Base-by-base conservation (phyloP, 768 basidiomycete species). In the Podaxis mareebaensis region DNA sequence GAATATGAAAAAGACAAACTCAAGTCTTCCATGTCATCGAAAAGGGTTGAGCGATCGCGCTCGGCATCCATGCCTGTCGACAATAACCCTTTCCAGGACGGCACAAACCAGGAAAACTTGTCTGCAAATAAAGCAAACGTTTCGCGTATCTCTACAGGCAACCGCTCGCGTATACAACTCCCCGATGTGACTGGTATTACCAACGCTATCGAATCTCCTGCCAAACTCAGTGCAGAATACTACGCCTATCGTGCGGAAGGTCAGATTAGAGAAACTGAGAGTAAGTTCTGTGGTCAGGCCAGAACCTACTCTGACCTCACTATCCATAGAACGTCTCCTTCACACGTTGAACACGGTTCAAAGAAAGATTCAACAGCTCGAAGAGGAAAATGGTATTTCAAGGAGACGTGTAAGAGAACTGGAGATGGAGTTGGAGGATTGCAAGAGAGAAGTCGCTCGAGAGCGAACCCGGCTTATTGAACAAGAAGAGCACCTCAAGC, bases 121-220 rank as follows among this genome's bases (percentile, higher is more conserved):
- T 73, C 72, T 46, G 67, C 66, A 39, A 69, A 68, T 28, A 17
- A 26, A 12, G 24, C 53, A 3, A 54, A 46, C 30, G 13, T 49
- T 46, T 10, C 49, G 54, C 46, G 64, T 44, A 57, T 53, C 46
- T 40, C 63, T 53, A 51, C 64, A 22, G n/a, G 28, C 33, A 55
- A 69, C 68, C 65, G 60, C 66, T 75, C 71, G 55, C 80, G 79
- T 38, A 71, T 92, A 20, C 83, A 88, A 55, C 76, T 93, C 2
- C 93, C 92, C 0, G 93, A 95, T 68, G 86, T 95, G 3, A 95
- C 93, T 7, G 93, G 93, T 0, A 73, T 95, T 10, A 95, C 91
- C 0, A 88, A 81, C 49, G 93, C 90, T 0, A 86, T 93, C 13
- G 85, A 85, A 57, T 90, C 90, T 3, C 93, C 93, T 1, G 84